Evolutionary conservation across 2,329 filamentous ascomycete species (phyloP).

Genomic region (Hirsutella minnesotensis): DNA sequence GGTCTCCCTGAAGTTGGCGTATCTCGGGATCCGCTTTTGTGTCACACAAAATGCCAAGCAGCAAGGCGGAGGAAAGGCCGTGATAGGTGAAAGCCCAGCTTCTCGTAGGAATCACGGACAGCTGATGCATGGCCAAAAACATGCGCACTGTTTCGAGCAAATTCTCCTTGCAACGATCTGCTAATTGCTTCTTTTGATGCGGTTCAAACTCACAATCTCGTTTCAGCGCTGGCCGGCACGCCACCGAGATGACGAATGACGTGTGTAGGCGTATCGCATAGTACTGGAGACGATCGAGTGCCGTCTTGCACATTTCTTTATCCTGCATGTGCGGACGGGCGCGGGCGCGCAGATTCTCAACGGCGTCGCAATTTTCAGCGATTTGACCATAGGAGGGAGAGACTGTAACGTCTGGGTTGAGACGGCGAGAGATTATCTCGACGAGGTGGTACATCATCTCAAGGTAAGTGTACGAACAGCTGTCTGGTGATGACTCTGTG

Average conservation of each 20-base stretch:
- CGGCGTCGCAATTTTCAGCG: slow-evolving; percentile 42
- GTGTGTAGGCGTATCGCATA: slow-evolving; percentile 54
- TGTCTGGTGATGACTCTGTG: slow-evolving; percentile 28
- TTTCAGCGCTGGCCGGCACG: slow-evolving; percentile 49
- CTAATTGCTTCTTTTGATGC: slow-evolving; percentile 41
- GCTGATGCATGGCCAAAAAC: slow-evolving; percentile 58
- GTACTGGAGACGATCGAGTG: slow-evolving; percentile 50
- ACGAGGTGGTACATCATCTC: slow-evolving; percentile 56
- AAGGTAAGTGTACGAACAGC: slow-evolving; percentile 46
- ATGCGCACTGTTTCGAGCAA: slow-evolving; percentile 54
- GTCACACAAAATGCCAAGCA: slow-evolving; percentile 51
- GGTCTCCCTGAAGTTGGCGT: slow-evolving; percentile 49
- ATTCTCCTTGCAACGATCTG: slow-evolving; percentile 48
- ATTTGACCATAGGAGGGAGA: slow-evolving; percentile 42
- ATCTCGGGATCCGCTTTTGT: slow-evolving; percentile 53
- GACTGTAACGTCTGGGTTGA: slow-evolving; percentile 41
- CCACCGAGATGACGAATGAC: slow-evolving; percentile 52
- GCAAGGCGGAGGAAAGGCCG: slow-evolving; percentile 51
- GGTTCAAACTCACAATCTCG: slow-evolving; percentile 38
- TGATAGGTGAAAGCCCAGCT: slow-evolving; percentile 61
- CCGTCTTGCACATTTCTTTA: slow-evolving; percentile 52
- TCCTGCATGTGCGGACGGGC: slow-evolving; percentile 40
- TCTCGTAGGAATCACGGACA: slow-evolving; percentile 53
- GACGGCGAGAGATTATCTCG: slow-evolving; percentile 44
- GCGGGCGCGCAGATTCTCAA: slow-evolving; percentile 37